Base-by-base conservation (phyloP, 2,329 filamentous ascomycete genomes). In the Mycosphaerelloides madeirae region DNA sequence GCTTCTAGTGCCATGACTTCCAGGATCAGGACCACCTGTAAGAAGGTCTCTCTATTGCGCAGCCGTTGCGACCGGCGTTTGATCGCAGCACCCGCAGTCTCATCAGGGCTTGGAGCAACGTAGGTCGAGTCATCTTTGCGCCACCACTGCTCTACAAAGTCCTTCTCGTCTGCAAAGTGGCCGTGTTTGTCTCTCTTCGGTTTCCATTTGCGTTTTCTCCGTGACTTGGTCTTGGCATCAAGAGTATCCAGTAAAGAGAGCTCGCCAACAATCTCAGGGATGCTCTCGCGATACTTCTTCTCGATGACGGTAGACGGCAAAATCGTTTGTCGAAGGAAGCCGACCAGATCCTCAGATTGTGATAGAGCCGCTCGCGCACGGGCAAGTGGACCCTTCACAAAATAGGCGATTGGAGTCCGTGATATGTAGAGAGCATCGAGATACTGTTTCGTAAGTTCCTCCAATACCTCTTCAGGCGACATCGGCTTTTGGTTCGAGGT, bases 301-400 rank as follows among this genome's bases (percentile, higher is more conserved):
- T 91, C 86, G 49, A 88, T 77, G 35, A 83, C 73, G 5, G 79
- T 73, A 3, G 57, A 51, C n/a, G 58, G 50, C 19, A 61, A 43
- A 6, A 65, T 53, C 6, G 57, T 31, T 9, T 52, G 50, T 12
- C 83, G 80, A n/a, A 91, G 62, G 55, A 87, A 89, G 0, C 75
- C 70, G 7, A 85, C 73, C 14, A 90, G 69, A 38, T 87, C 79
- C 18, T 70, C 68, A 65, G 83, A 79, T 31, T 81, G 73, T 6
- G 76, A 79, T 51, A 87, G 87, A 12, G 81, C 78, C 36, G 83
- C 84, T 47, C 86, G 78, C 35, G 85, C 83, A 55, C 85, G 77
- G 34, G 86, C 87, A 15, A 93, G 69, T 1, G 87, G 85, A 1
- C 86, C 87, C 68, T 93, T 93, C 15, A 83, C 83, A 65, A 91